phyloP scores from a whole-genome alignment of 1,284 basidiomycete species.

The Puccinia novopanici region DNA sequence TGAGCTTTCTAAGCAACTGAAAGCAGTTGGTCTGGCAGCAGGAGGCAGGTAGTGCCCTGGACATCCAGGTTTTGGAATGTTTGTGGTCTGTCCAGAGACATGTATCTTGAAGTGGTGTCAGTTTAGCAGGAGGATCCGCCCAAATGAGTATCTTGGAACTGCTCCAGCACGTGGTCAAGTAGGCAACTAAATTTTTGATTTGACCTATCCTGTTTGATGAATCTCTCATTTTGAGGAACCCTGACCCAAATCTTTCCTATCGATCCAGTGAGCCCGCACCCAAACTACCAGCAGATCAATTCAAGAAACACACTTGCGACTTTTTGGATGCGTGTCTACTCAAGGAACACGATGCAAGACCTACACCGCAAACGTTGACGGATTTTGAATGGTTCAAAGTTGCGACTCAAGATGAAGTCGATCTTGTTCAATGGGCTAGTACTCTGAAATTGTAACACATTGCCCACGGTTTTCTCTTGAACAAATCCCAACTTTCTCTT shows the following conservation, averaged over 20 bases:
- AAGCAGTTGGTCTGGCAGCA: too few species aligned
- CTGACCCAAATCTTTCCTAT: background rate
- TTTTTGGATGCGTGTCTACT: conserved; percentile 55
- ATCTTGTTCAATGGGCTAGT: conserved; percentile 56
- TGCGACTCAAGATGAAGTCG: conserved; percentile 53
- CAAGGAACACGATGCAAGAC: conserved; percentile 51
- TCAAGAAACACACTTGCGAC: conserved; percentile 62
- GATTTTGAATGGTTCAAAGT: conserved; percentile 55
- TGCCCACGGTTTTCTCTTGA: background rate
- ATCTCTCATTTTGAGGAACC: background rate
- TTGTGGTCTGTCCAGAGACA: too few species aligned
- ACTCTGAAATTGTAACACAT: conserved; percentile 51
- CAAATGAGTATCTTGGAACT: conserved; percentile 97
- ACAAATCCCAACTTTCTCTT: background rate
- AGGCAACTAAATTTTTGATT: background rate
- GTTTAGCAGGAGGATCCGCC: conserved; percentile 82
- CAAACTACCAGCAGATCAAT: conserved; percentile 66
- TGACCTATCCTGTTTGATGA: background rate
- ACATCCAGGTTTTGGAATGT: too few species aligned
- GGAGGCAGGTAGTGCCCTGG: too few species aligned
- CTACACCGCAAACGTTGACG: conserved; percentile 51
- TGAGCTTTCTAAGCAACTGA: too few species aligned
- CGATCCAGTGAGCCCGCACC: conserved; percentile 74
- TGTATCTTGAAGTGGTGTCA: conserved; percentile 82
- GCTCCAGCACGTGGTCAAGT: conserved; percentile 92